Base-by-base conservation (phyloP, 129 eudicot genomes). In the Chrysanthemum makinoi region DNA sequence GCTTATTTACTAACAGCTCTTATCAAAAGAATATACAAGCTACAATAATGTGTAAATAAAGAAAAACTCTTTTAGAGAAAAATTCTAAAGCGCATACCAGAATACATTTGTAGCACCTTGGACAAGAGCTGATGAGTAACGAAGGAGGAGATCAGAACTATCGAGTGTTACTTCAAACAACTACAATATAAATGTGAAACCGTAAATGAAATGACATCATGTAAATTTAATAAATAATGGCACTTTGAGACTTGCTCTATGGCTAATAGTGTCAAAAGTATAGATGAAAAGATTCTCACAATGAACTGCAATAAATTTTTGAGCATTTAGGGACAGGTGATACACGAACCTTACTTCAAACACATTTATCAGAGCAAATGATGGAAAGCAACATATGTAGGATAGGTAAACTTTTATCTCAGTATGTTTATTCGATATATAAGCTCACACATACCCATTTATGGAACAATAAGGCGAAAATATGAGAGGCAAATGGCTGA, bases 31-130 rank as follows among this genome's bases (percentile, higher is more conserved):
- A 26, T 46, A 54, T 50, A 49, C 46, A 61, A 76, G 44, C 24
- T 17, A 10, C 50, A 49, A 28, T 22, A 49, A 28, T 0, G 10
- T 11, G 62, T 35, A 47, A 30, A 33, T 46, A 22, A 33, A 33
- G 39, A 22, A 33, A 33, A 3, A 4, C 5, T 33, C 4, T 30
- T 30, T 30, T n/a, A 10, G 54, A 22, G 3, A 35, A n/a, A 55
- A 50, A 69, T 28, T 61, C 59, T 24, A 43, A 65, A 59, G 11
- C 24, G 30, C 95, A 61, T 89, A 94, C 98, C 98, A 94, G 86
- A 94, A 94, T 57, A 94, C 93, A 62, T 84, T 89, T 74, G 91
- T 83, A 70, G 99, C 92, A 69, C 99, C 99, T 85, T 94, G 96
- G 72, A 94, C 96, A 75, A 94, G 99, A 74, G 97, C 97, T 10